Evolutionary conservation across 2,329 filamentous ascomycete species (phyloP).

Genomic region (Cladosporium phlei): DNA sequence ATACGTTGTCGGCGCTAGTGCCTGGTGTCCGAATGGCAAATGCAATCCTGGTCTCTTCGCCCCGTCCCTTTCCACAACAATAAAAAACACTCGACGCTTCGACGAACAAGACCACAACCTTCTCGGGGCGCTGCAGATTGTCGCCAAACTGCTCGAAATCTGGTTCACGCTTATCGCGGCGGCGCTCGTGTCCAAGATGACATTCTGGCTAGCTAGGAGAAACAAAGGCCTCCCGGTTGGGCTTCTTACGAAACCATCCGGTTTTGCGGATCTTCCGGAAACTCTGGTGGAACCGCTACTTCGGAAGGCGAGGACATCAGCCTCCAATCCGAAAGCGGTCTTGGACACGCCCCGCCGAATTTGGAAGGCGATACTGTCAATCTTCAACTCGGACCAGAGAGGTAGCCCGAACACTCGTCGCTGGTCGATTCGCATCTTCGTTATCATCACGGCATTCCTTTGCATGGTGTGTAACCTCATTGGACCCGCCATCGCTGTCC

Average conservation of each 20-base stretch:
- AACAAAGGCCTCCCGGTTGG: constrained; percentile 26
- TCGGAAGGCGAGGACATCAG: too few species aligned
- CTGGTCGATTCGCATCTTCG: too few species aligned
- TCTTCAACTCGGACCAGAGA: too few species aligned
- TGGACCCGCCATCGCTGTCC: constrained; percentile 28
- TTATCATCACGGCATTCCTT: constrained; percentile 14
- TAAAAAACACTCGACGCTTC: constrained; percentile 16
- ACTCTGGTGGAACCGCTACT: constrained; percentile 24
- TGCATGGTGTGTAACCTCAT: constrained; percentile 29
- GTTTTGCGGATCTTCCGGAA: constrained; percentile 25
- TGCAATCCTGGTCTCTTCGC: constrained; percentile 20
- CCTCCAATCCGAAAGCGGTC: too few species aligned
- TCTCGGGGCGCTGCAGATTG: constrained; percentile 29
- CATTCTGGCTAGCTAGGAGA: constrained; percentile 23
- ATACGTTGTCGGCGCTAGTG: constrained; percentile 27
- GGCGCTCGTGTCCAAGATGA: constrained; percentile 27
- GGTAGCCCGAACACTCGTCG: too few species aligned
- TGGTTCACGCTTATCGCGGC: constrained; percentile 30
- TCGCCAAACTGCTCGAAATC: constrained; percentile 30
- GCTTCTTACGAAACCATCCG: constrained; percentile 25
- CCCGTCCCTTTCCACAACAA: constrained; percentile 5
- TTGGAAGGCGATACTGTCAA: too few species aligned
- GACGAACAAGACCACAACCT: constrained; percentile 26
- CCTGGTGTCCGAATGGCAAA: constrained; percentile 23
- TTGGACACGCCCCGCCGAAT: too few species aligned